Percentiles rank a stretch among this genome's conserved stretches.
These are phyloP conservation scores for Ceratocystis huliohia DNA, from an alignment of 2,329 filamentous ascomycete genomes.

Conservation along the genomic window DNA sequence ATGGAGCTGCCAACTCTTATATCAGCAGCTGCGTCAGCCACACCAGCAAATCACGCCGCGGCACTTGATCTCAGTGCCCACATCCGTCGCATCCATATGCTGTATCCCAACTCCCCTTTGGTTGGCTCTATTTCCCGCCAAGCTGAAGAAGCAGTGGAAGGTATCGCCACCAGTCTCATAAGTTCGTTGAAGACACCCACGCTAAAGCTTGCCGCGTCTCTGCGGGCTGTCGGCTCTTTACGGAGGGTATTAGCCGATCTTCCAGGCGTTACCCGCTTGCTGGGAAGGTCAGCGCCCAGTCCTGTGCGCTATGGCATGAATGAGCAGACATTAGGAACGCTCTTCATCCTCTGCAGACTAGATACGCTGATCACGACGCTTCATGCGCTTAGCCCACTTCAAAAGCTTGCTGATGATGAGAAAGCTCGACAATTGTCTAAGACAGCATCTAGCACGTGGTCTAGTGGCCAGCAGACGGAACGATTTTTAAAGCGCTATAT, in stretches of 20 bases:
- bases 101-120: conserved; percentile 70
- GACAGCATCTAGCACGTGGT: conserved; percentile 37
- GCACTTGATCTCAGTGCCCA: conserved; percentile 89
- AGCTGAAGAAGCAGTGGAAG: conserved; percentile 75
- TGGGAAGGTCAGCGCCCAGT: conserved; percentile 8
- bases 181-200: conserved; percentile 60
- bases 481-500: conserved; percentile 89
- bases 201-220: conserved; percentile 77
- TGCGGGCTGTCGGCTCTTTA: conserved; percentile 85
- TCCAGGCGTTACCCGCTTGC: conserved; percentile 22
- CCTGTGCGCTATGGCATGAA: conserved; percentile 14
- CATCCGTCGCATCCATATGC: conserved; percentile 67
- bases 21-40: conserved; percentile 58
- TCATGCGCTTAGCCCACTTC: conserved; percentile 69
- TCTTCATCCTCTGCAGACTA: conserved; percentile 80
- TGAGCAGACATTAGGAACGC: conserved; percentile 61
- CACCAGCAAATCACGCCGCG: conserved; percentile 65
- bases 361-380: conserved; percentile 68
- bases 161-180: conserved; percentile 77
- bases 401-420: conserved; percentile 83
- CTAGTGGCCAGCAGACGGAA: conserved; percentile 80
- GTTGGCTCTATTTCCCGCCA: conserved; percentile 61
- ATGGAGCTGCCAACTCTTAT: conserved; percentile 80
- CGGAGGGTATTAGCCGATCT: conserved; percentile 69
- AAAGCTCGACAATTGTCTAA: conserved; percentile 36